Conservation (phyloP, 176 grass and related monocot genomes). For the Bromus sterilis region DNA sequence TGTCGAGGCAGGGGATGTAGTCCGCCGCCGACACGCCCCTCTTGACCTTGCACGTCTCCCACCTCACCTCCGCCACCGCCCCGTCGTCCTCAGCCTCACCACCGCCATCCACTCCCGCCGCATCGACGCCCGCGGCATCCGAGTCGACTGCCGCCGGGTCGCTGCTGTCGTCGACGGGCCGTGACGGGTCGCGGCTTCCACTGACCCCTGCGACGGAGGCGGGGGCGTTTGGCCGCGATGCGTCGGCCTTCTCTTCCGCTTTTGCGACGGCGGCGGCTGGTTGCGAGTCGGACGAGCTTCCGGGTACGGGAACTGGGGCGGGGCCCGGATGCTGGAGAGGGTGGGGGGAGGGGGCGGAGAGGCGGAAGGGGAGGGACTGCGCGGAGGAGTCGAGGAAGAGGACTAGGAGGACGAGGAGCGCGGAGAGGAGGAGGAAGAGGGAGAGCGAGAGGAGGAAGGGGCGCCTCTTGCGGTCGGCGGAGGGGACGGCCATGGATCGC, state of each 20-base stretch:
- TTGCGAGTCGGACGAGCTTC: neutral
- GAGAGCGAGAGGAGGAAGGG: constrained; percentile 40
- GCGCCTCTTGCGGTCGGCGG: constrained; percentile 32
- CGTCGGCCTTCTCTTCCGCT: neutral
- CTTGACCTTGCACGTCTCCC: constrained; percentile 53
- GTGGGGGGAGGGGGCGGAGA: neutral
- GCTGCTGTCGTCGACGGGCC: neutral
- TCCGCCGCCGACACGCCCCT: constrained; percentile 51
- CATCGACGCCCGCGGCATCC: neutral
- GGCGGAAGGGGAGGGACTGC: constrained; percentile 10
- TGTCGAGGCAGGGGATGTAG: constrained; percentile 87
- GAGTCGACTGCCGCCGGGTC: neutral
- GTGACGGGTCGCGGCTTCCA: neutral
- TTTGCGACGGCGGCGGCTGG: neutral
- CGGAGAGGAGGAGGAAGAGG: constrained; percentile 38
- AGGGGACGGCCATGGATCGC: constrained; percentile 28
- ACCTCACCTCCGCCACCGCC: constrained; percentile 37
- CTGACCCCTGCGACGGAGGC: neutral
- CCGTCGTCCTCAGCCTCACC: neutral
- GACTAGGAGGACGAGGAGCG: constrained; percentile 27
- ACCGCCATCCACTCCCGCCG: neutral
- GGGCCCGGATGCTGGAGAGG: neutral
- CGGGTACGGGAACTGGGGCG: neutral
- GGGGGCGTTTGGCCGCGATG: neutral
- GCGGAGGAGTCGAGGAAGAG: constrained; percentile 30